These are phyloP conservation scores for Auriscalpium vulgare DNA, from an alignment of 768 basidiomycete genomes.

Conservation along the genomic window DNA sequence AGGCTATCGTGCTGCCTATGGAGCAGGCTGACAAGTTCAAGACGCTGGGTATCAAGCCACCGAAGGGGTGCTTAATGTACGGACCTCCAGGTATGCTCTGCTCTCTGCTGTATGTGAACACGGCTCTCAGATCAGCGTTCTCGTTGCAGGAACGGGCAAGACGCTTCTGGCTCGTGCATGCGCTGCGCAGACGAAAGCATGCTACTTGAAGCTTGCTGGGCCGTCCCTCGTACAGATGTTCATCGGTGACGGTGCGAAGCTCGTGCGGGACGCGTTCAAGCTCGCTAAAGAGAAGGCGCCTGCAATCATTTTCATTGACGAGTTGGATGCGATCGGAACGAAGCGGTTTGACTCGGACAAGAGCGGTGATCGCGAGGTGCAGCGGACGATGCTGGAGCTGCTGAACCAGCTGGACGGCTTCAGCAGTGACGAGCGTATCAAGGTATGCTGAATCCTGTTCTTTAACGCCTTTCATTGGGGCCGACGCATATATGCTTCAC, in stretches of 20 bases:
- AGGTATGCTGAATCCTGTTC: conserved; percentile 41
- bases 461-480: conserved; percentile 1
- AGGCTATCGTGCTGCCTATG: conserved; percentile 98
- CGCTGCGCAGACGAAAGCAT: conserved; percentile 95
- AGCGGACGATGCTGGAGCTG: conserved; percentile 98
- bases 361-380: conserved; percentile 98
- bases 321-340: conserved; percentile 87
- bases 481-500: conserved; percentile 1
- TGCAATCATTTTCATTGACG: conserved; percentile 99
- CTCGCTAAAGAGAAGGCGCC: conserved; percentile 97
- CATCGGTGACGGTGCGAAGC: conserved; percentile 98
- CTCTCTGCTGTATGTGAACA: background rate
- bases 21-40: conserved; percentile 98
- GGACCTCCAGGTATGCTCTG: conserved; percentile 82
- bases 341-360: conserved; percentile 99
- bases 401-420: conserved; percentile 98
- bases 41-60: conserved; percentile 93
- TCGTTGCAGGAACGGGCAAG: conserved; percentile 76
- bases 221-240: conserved; percentile 99
- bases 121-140: background rate
- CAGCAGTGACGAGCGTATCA: conserved; percentile 94
- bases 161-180: conserved; percentile 96
- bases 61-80: conserved; percentile 98
- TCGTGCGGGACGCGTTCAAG: conserved; percentile 97
- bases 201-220: conserved; percentile 95